phyloP scores from a whole-genome alignment of 1,284 basidiomycete genomes.

The Agroathelia rolfsii region DNA sequence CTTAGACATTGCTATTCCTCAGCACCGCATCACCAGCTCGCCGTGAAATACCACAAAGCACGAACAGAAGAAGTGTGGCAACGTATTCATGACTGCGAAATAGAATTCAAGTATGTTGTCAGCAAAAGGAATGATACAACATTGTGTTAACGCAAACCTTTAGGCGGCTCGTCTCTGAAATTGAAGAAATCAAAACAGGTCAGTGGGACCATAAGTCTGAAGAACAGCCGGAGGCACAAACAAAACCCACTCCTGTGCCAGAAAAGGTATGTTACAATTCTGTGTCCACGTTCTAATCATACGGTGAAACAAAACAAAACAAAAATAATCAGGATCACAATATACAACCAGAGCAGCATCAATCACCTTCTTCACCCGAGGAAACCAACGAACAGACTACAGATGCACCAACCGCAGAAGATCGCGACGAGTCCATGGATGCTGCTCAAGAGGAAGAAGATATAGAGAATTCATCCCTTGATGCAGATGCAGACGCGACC shows the following conservation, averaged over 20 bases:
- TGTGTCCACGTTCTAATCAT: no score
- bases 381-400: constrained; percentile 11
- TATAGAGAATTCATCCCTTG: constrained; percentile 1
- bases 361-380: constrained; percentile 7
- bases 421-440: constrained; percentile 17
- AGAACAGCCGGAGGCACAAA: constrained; percentile 17
- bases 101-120: constrained; percentile 69
- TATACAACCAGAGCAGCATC: constrained; percentile 4
- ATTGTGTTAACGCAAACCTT: no score
- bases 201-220: constrained; percentile 51
- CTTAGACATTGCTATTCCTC: constrained; percentile 22
- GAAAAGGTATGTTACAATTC: no score
- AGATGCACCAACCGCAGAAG: constrained; percentile 3
- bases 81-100: constrained; percentile 63
- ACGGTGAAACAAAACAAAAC: no score
- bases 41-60: constrained; percentile 60
- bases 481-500: constrained; percentile 7
- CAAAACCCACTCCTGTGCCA: background rate
- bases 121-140: no score
- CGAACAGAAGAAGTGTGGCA: constrained; percentile 63
- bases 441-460: constrained; percentile 14
- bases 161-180: constrained; percentile 54
- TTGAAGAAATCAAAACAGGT: constrained; percentile 66
- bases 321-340: constrained; percentile 1
- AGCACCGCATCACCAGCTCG: constrained; percentile 51